These are phyloP conservation scores for Clonostachys sp. DNA, from an alignment of 2,329 filamentous ascomycete genomes.

Conservation along the genomic window DNA sequence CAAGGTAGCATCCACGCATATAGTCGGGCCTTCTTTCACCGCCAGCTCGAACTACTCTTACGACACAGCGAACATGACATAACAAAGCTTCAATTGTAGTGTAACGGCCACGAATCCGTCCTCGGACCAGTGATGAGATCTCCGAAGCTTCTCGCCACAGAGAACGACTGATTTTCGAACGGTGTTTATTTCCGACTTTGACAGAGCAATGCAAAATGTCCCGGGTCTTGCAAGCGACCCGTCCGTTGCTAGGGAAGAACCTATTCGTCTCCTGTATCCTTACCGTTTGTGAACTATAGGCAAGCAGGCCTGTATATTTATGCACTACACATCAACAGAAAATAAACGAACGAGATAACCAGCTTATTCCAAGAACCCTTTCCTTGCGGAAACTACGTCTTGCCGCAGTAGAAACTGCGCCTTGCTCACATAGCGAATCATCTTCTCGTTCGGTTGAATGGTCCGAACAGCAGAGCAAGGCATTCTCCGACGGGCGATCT, in stretches of 20 bases:
- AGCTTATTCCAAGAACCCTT: background rate
- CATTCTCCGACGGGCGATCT: background rate
- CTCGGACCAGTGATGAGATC: background rate
- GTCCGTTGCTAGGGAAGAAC: background rate
- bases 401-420: background rate
- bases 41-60: background rate
- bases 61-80: background rate
- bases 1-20: too few species aligned
- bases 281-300: background rate
- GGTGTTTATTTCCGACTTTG: background rate
- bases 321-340: background rate
- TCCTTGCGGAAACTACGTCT: background rate
- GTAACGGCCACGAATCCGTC: background rate
- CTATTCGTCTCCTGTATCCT: background rate
- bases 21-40: background rate
- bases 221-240: background rate
- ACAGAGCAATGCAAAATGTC: background rate
- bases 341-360: background rate
- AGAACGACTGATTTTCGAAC: background rate
- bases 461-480: background rate
- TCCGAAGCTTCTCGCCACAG: background rate
- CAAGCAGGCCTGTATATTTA: background rate
- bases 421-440: background rate
- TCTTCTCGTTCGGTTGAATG: background rate
- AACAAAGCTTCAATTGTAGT: background rate